Evolutionary conservation across 495 filamentous ascomycete genomes (phyloP).

Genomic region (Aspergillus diversus): DNA sequence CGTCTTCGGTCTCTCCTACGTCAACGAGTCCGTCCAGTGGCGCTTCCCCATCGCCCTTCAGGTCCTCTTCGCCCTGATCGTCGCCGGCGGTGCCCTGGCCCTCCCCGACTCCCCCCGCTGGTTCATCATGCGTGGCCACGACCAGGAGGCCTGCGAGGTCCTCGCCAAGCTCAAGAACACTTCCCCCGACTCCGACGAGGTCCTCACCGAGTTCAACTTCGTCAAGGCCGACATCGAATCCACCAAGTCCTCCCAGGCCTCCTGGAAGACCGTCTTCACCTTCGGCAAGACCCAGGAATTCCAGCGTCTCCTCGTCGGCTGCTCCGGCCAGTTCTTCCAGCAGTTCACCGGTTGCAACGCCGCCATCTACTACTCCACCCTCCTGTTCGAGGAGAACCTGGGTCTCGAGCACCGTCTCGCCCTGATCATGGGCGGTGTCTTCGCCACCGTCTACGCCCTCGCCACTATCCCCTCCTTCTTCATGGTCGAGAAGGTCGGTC

Average conservation of each 20-base stretch:
- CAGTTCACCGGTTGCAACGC: slow-evolving; percentile 78
- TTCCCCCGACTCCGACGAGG: slow-evolving; percentile 33
- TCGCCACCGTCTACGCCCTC: slow-evolving; percentile 78
- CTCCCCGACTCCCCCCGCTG: slow-evolving; percentile 79
- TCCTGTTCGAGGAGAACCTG: slow-evolving; percentile 73
- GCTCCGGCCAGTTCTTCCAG: slow-evolving; percentile 68
- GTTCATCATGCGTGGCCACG: slow-evolving; percentile 66
- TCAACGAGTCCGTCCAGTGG: slow-evolving; percentile 51
- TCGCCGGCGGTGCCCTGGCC: slow-evolving; percentile 59
- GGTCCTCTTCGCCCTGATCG: slow-evolving; percentile 67
- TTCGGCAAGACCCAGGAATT: slow-evolving; percentile 51
- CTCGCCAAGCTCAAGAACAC: slow-evolving; percentile 58
- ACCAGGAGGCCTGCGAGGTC: slow-evolving; percentile 63
- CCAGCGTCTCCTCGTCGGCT: slow-evolving; percentile 48
- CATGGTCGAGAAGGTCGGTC: slow-evolving; percentile 71
- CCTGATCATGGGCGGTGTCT: slow-evolving; percentile 75
- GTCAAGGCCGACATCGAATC: slow-evolving; percentile 43
- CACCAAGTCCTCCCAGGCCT: slow-evolving; percentile 37
- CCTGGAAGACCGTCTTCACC: slow-evolving; percentile 42
- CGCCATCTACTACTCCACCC: slow-evolving; percentile 82
- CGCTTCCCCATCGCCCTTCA: slow-evolving; percentile 80
- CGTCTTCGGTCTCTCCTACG: slow-evolving; percentile 74
- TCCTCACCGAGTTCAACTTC: slow-evolving; percentile 52
- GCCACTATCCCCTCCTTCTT: slow-evolving; percentile 63
- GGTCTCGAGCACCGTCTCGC: slow-evolving; percentile 59